These are phyloP conservation scores for Tillandsia leiboldiana DNA, from an alignment of 176 grass and related monocot species.

Conservation along the genomic window DNA sequence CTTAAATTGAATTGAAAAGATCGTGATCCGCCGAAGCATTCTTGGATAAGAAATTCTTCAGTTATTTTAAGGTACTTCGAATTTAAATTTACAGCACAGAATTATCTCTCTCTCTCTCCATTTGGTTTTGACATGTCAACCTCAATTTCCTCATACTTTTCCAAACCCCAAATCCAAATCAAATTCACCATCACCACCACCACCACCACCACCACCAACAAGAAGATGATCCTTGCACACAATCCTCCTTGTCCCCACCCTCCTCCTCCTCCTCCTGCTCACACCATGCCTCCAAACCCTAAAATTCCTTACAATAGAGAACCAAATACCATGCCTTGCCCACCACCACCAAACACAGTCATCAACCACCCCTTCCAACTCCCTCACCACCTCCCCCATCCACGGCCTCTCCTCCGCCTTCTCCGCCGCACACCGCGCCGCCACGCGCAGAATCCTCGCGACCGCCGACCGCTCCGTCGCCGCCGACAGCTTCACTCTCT, in stretches of 20 bases:
- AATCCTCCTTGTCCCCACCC: constrained; percentile 47
- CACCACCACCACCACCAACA: constrained; percentile 4
- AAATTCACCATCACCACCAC: not conserved
- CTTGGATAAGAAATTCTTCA: no score
- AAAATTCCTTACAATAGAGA: constrained; percentile 23
- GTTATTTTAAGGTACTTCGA: no score
- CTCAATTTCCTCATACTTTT: not conserved
- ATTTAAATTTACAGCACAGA: no score
- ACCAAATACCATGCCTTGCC: not conserved
- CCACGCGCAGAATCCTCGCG: constrained; percentile 32
- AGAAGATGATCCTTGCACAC: constrained; percentile 63
- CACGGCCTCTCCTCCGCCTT: constrained; percentile 30
- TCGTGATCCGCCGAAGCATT: no score
- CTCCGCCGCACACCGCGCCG: constrained; percentile 60
- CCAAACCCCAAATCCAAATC: not conserved
- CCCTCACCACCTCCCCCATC: constrained; percentile 63
- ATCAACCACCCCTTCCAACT: constrained; percentile 43
- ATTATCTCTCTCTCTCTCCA: not conserved
- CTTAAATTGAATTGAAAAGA: no score
- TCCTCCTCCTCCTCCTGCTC: constrained; percentile 14
- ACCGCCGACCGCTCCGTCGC: constrained; percentile 14
- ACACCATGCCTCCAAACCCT: constrained; percentile 39
- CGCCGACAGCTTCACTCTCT: constrained; percentile 25
- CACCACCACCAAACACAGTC: constrained; percentile 22
- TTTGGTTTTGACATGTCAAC: not conserved